Conservation (phyloP, 805 yeast species). For the Sugiyamaella floridensis region DNA sequence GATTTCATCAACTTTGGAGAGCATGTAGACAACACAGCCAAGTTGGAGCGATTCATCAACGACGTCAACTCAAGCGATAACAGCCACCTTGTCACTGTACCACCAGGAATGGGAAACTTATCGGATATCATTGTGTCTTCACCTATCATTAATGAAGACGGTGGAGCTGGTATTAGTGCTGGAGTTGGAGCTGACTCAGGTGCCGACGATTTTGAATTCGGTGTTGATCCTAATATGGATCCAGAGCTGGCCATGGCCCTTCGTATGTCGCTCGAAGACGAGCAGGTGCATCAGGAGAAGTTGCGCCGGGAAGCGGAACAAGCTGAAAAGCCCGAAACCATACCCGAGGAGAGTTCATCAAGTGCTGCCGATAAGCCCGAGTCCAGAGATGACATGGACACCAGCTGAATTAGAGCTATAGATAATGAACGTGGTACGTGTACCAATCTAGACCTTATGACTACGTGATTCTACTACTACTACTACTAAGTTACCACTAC, state of each 20-base stretch:
- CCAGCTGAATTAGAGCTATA: neutral
- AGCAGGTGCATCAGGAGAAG: conserved; percentile 83
- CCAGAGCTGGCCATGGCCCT: conserved; percentile 96
- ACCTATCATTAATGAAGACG: conserved; percentile 63
- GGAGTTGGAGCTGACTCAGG: conserved; percentile 32
- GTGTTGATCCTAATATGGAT: conserved; percentile 84
- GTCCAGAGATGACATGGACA: neutral
- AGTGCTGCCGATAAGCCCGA: neutral
- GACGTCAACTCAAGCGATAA: conserved; percentile 60
- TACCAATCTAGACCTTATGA: neutral
- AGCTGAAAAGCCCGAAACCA: conserved; percentile 5
- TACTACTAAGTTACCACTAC: too few species aligned
- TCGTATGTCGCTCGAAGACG: conserved; percentile 91
- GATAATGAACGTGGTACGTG: neutral
- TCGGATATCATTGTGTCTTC: conserved; percentile 77
- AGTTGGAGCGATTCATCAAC: conserved; percentile 71
- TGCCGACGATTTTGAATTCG: conserved; percentile 45
- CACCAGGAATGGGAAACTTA: conserved; percentile 80
- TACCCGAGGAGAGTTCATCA: conserved; percentile 5
- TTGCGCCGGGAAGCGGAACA: conserved; percentile 18
- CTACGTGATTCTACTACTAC: too few species aligned
- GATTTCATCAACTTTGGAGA: conserved; percentile 93
- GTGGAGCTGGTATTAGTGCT: conserved; percentile 36
- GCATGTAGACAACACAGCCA: conserved; percentile 64
- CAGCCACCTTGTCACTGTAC: conserved; percentile 69